Evolutionary conservation across 2,329 filamentous ascomycete genomes (phyloP).

Genomic region (Anthostomella pinea): DNA sequence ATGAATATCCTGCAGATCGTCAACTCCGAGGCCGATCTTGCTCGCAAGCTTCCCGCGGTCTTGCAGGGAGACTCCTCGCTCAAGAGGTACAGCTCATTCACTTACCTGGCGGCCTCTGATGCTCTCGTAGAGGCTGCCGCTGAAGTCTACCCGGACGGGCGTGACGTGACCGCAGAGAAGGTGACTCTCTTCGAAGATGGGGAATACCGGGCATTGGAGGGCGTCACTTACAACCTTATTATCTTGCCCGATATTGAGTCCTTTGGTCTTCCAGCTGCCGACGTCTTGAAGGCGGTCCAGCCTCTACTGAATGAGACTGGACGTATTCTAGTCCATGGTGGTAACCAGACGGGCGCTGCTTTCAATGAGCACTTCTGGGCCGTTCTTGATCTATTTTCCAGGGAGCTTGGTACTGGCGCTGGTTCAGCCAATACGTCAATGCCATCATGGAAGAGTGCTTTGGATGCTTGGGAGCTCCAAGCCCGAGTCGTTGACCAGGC

Average conservation of each 20-base stretch:
- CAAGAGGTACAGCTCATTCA: slow-evolving; percentile 9
- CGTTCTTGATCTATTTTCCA: slow-evolving; percentile 5
- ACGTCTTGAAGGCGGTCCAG: slow-evolving; percentile 8
- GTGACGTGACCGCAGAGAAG: slow-evolving; percentile 9
- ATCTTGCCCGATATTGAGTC: slow-evolving; percentile 9
- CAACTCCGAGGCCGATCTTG: slow-evolving; percentile 8
- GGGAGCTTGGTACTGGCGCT: not conserved
- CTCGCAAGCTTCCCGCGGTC: slow-evolving; percentile 6
- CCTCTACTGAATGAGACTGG: slow-evolving; percentile 8
- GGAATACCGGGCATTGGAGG: slow-evolving; percentile 6
- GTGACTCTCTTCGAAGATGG: slow-evolving; percentile 6
- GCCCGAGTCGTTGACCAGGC: slow-evolving; percentile 6
- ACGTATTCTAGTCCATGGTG: slow-evolving; percentile 8
- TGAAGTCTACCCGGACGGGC: slow-evolving; percentile 6
- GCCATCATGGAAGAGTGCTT: slow-evolving; percentile 5
- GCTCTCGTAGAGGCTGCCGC: slow-evolving; percentile 8
- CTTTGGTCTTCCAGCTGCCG: slow-evolving; percentile 4
- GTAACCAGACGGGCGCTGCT: not conserved
- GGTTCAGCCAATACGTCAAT: not conserved
- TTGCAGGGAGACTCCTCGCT: slow-evolving; percentile 10
- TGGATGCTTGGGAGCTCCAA: not conserved
- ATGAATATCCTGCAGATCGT: slow-evolving; percentile 13
- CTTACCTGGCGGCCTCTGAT: slow-evolving; percentile 8
- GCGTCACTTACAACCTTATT: slow-evolving; percentile 8
- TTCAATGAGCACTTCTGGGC: slow-evolving; percentile 3